phyloP scores from a whole-genome alignment of 2,329 filamentous ascomycete species.

The Fusarium pseudocircinatum region DNA sequence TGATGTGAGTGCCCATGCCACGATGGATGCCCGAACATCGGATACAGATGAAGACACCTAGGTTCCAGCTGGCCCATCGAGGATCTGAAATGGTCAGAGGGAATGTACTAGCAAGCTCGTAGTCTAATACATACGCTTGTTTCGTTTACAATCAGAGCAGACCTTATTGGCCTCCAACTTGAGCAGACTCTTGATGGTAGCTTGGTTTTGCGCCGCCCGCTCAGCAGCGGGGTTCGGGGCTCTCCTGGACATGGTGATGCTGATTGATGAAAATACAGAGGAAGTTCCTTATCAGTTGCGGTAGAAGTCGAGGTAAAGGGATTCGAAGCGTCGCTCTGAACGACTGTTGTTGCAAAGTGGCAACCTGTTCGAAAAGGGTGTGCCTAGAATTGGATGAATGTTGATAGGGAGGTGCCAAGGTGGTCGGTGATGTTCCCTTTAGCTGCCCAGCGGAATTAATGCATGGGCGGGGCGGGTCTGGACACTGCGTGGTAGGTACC shows the following conservation, averaged over 20 bases:
- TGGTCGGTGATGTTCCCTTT: conserved; percentile 34
- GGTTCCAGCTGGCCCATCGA: conserved; percentile 98
- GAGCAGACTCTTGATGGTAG: conserved; percentile 91
- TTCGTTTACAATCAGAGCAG: conserved; percentile 98
- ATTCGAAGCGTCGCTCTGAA: background rate
- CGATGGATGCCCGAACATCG: conserved; percentile 98
- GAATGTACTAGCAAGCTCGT: background rate
- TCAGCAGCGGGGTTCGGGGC: conserved; percentile 81
- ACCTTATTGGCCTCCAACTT: conserved; percentile 96
- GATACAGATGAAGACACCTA: conserved; percentile 97
- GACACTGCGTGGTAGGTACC: conserved; percentile 22
- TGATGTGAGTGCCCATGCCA: conserved; percentile 99
- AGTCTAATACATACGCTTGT: conserved; percentile 78
- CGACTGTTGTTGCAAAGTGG: conserved; percentile 33
- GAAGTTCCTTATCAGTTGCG: background rate
- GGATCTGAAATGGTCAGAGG: conserved; percentile 70
- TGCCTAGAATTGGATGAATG: conserved; percentile 27
- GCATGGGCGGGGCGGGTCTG: conserved; percentile 14
- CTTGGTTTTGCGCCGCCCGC: conserved; percentile 90
- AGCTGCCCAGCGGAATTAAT: conserved; percentile 38
- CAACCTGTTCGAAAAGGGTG: conserved; percentile 37
- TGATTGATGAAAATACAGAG: background rate
- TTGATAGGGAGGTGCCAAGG: conserved; percentile 45
- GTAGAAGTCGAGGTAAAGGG: background rate
- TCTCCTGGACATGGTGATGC: conserved; percentile 76